phyloP scores from a whole-genome alignment of 176 grass and related monocot species.

The Saccharum officinarum region DNA sequence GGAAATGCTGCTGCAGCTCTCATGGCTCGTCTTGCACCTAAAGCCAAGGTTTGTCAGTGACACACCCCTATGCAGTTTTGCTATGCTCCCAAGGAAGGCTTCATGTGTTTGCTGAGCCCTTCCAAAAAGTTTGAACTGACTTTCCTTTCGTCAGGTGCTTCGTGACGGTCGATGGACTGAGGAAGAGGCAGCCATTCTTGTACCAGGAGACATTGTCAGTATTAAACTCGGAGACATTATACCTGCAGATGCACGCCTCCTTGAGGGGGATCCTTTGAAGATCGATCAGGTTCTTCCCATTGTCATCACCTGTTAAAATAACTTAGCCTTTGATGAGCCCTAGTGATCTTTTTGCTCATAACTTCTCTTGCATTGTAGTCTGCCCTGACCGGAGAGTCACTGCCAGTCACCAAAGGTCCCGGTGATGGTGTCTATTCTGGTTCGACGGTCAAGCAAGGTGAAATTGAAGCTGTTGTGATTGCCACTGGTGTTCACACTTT shows the following conservation, averaged over 20 bases:
- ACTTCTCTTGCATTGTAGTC: slow-evolving; percentile 42
- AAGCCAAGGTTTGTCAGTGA: slow-evolving; percentile 58
- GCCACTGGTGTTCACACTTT: slow-evolving; percentile 85
- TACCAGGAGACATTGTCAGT: slow-evolving; percentile 69
- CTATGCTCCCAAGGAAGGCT: neutral
- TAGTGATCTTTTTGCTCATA: neutral
- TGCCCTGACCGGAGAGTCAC: slow-evolving; percentile 69
- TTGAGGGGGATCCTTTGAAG: slow-evolving; percentile 81
- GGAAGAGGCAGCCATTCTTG: slow-evolving; percentile 69
- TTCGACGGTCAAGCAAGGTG: slow-evolving; percentile 77
- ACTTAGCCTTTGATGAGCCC: neutral
- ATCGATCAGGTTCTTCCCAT: slow-evolving; percentile 66
- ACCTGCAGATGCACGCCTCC: slow-evolving; percentile 75
- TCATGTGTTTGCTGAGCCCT: neutral
- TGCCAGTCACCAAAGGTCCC: slow-evolving; percentile 68
- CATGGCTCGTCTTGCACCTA: slow-evolving; percentile 73
- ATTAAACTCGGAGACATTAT: slow-evolving; percentile 81
- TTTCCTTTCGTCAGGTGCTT: slow-evolving; percentile 39
- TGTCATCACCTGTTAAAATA: neutral
- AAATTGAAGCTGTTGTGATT: slow-evolving; percentile 74
- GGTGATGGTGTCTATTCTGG: slow-evolving; percentile 84
- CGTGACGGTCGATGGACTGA: slow-evolving; percentile 64
- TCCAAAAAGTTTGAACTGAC: neutral
- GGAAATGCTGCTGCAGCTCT: slow-evolving; percentile 75
- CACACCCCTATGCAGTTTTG: neutral